Evolutionary conservation across 2,329 filamentous ascomycete species (phyloP), one percentile per base, ranked within the genome.

Genomic region (Ophiostoma montium): DNA sequence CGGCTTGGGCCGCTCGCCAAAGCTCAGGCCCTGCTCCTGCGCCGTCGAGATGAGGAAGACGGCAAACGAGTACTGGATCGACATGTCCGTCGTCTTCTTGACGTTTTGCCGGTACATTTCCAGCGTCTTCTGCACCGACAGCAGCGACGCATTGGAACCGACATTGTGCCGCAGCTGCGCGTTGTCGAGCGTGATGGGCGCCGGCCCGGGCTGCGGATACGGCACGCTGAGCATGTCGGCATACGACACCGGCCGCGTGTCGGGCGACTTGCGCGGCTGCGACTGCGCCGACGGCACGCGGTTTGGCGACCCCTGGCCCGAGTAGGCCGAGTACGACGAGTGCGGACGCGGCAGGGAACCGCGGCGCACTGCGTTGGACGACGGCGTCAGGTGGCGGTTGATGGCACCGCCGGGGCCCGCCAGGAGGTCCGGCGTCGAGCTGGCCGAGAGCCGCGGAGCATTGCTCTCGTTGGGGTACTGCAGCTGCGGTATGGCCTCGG

Each of bases 41-140:
- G 90, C 89, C 2, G 87, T 83, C 43, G 89, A 86, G 57, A 96
- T 83, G 70, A 98, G 80, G 63, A 94, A 95, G 35, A 96, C 77
- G 2, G 92, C 92, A 66, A 98, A 96, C 30, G 94, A 92, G 64
- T 96, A 96, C 64, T 95, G 88, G 32, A 94, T 85, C 4, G 84
- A 82, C 15, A 82, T 74, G 63, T 95, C 88, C 54, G 84, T 92
- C 3, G 92, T 94, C 70, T 98, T 98, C 69, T 95, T 96, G 51
- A 95, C 86, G 60, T 96, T 98, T 49, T 84, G 82, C 41, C 90
- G 78, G 64, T 98, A 98, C 90, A 96, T 95, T 49, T 96, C 89
- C 45, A 98, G 76, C 2, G 92, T 98, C 67, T 96, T 89, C 61
- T 90, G 86, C 32, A 86, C 83, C 60, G 87, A 89, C 30, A 98